Evolutionary conservation across 2,329 filamentous ascomycete genomes (phyloP).

Genomic region (Fusarium nematophilum): DNA sequence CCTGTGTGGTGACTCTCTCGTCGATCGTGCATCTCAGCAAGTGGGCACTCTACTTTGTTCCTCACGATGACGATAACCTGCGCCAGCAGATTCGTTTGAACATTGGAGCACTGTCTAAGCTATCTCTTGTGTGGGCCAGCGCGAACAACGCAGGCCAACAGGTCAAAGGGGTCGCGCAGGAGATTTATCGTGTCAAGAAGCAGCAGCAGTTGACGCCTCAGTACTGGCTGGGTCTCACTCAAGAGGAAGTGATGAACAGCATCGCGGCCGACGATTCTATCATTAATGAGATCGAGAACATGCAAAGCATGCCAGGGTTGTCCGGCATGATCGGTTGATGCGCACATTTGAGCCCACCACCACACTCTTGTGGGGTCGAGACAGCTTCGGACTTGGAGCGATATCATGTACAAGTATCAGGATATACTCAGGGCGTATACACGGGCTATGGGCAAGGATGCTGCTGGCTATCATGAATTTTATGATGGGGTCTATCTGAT

Average conservation of each 20-base stretch:
- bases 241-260: slow-evolving; percentile 65
- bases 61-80: slow-evolving; percentile 71
- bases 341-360: too few species aligned
- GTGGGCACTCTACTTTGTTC: slow-evolving; percentile 74
- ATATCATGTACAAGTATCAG: too few species aligned
- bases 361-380: too few species aligned
- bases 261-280: slow-evolving; percentile 69
- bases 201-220: slow-evolving; percentile 63
- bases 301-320: slow-evolving; percentile 30
- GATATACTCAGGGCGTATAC: too few species aligned
- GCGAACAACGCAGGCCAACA: slow-evolving; percentile 77
- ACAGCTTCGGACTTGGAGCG: too few species aligned
- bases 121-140: slow-evolving; percentile 78
- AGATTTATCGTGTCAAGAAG: slow-evolving; percentile 73
- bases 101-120: slow-evolving; percentile 77
- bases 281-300: slow-evolving; percentile 65
- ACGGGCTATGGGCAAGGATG: neutral
- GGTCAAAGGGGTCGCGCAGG: slow-evolving; percentile 82
- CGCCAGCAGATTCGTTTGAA: slow-evolving; percentile 83
- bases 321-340: slow-evolving; percentile 34
- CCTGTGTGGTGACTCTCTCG: slow-evolving; percentile 80
- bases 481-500: slow-evolving; percentile 27
- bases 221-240: slow-evolving; percentile 66
- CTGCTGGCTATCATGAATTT: neutral
- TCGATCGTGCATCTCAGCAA: slow-evolving; percentile 86